Evolutionary conservation across 768 basidiomycete genomes (phyloP).

Genomic region (Hysterangium stoloniferum): DNA sequence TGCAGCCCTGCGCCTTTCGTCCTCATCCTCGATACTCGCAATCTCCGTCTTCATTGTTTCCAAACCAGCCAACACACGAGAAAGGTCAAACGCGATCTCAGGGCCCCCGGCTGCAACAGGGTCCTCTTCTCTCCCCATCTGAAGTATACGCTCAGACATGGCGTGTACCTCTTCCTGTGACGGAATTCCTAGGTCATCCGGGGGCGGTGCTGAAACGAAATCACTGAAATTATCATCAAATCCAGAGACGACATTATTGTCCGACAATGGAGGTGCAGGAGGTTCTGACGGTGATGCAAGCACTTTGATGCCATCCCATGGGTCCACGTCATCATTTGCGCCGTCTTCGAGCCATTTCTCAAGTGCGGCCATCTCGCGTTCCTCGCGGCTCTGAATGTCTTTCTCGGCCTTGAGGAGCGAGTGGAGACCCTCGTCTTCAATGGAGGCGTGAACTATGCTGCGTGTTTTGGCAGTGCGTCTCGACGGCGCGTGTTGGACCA

Average conservation of each 20-base stretch:
- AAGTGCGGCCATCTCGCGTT: conserved; percentile 49
- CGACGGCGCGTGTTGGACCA: conserved; percentile 37
- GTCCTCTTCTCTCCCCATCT: conserved; percentile 13
- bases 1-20: conserved; percentile 58
- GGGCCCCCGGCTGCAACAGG: conserved; percentile 17
- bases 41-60: conserved; percentile 73
- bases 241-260: no score
- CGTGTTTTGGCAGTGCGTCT: conserved; percentile 5
- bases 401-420: conserved; percentile 22
- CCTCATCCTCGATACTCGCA: conserved; percentile 52
- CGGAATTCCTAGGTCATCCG: conserved; percentile 21
- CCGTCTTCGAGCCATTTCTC: conserved; percentile 52
- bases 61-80: conserved; percentile 49
- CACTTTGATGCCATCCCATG: neutral
- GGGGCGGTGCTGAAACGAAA: conserved; percentile 54
- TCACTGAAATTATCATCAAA: conserved; percentile 80
- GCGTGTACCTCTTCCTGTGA: conserved; percentile 24
- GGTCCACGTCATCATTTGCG: conserved; percentile 26
- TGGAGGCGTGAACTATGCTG: conserved; percentile 14
- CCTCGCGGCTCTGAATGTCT: conserved; percentile 16
- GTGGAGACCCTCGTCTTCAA: conserved; percentile 31
- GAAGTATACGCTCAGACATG: conserved; percentile 25
- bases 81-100: conserved; percentile 46
- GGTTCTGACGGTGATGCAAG: neutral
- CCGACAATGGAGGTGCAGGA: no score